phyloP scores from a whole-genome alignment of 495 filamentous ascomycete genomes.

The Penicillium paradoxum region DNA sequence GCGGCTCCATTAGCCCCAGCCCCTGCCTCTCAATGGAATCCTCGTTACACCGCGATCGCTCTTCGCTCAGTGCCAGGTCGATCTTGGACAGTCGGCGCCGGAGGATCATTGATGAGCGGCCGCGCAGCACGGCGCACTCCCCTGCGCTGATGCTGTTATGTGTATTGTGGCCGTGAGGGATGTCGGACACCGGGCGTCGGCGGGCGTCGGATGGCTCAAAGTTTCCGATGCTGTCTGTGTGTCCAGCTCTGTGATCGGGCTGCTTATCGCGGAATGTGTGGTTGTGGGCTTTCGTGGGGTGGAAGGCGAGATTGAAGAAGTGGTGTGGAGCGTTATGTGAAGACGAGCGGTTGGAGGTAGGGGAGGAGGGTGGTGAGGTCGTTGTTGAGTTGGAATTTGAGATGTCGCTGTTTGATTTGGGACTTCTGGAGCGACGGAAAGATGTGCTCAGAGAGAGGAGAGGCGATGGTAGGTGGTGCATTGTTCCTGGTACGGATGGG shows the following conservation, averaged over 20 bases:
- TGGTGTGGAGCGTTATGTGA: slow-evolving; percentile 18
- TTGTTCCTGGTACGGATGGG: no score
- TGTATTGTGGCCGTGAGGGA: slow-evolving; percentile 12
- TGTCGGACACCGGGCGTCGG: slow-evolving; percentile 21
- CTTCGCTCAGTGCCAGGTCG: slow-evolving; percentile 40
- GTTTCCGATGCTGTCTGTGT: slow-evolving; percentile 6
- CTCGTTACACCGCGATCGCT: slow-evolving; percentile 35
- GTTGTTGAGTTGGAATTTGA: slow-evolving; percentile 20
- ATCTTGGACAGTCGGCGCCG: slow-evolving; percentile 40
- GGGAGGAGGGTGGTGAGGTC: slow-evolving; percentile 21
- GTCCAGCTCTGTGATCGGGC: slow-evolving; percentile 15
- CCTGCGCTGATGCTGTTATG: not conserved
- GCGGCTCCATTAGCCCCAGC: slow-evolving; percentile 42
- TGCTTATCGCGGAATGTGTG: slow-evolving; percentile 8
- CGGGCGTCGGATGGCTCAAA: slow-evolving; percentile 17
- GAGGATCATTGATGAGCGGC: slow-evolving; percentile 31
- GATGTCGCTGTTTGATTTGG: slow-evolving; percentile 11
- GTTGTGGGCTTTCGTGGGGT: slow-evolving; percentile 11
- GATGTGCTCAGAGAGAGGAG: slow-evolving; percentile 14
- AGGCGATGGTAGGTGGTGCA: slow-evolving; percentile 18
- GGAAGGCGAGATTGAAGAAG: slow-evolving; percentile 30
- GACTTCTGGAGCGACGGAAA: not conserved
- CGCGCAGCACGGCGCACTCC: slow-evolving; percentile 32
- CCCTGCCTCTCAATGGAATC: slow-evolving; percentile 39
- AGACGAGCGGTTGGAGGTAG: slow-evolving; percentile 11